Evolutionary conservation across 768 basidiomycete species (phyloP), one percentile per base, ranked within the genome.

Genomic region (Royoungia palumana): DNA sequence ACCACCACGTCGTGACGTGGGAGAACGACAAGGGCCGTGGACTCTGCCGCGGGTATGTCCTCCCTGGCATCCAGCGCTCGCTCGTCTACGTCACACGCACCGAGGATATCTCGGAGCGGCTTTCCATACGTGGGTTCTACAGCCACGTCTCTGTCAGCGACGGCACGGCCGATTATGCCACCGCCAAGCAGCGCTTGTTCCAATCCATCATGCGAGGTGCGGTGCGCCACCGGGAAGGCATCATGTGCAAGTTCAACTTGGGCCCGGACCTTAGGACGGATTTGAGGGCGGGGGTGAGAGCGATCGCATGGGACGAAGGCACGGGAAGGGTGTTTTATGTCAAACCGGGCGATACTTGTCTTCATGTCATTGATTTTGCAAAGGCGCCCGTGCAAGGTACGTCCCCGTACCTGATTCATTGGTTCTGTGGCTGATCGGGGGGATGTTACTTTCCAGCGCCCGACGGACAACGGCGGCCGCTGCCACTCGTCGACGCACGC

Each of bases 221-320:
- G 8, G 35, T 56, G 37, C 51, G 27, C 2, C 36, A 30, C 4
- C 61, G 68, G 2, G 54, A 57, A 28, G 47, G 45, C 5, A 55
- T 50, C 49, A 49, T 68, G 53, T 68, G 64, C 41, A 65, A 56
- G 35, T 66, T 67, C 24, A 45, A 46, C 27, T 13, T 62, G 37
- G 24, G 49, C 2, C 19, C 44, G 2, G 56, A 66, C 40, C 45
- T 67, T 5, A 49, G 57, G 2, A 27, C 40, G 2, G 56, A 61
- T 11, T 35, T 58, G 41, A 28, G 55, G 45, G 36, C 57, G 4
- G 77, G 74, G 9, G 60, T 82, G 30, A 63, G 66, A n/a, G 71
- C 78, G 16, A 73, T 85, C 28, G 71, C 79, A 7, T 87, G 81
- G 81, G 85, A 87, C 51, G 84, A 87, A 61, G 70, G 73, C 20